phyloP scores from a whole-genome alignment of 2,329 filamentous ascomycete genomes.

The Raffaelea ambrosiae region DNA sequence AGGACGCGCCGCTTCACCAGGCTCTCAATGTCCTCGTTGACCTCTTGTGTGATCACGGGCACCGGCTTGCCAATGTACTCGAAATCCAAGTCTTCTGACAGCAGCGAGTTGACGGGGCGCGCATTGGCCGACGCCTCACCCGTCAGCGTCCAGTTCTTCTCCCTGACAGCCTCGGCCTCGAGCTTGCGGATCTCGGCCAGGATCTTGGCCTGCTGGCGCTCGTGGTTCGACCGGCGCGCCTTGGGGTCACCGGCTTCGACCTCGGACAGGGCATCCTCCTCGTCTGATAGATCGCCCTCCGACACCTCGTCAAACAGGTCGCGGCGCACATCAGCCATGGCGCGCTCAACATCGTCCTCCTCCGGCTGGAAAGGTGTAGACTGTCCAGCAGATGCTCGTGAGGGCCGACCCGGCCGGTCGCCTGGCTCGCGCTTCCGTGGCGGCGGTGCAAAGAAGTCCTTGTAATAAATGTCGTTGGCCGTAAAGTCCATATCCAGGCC shows the following conservation, averaged over 20 bases:
- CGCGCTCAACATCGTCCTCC: constrained; percentile 65
- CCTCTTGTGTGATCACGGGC: constrained; percentile 83
- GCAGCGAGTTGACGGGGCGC: constrained; percentile 80
- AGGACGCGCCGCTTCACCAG: constrained; percentile 92
- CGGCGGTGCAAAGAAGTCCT: constrained; percentile 88
- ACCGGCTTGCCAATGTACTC: constrained; percentile 92
- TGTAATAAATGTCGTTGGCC: constrained; percentile 83
- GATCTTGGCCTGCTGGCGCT: constrained; percentile 77
- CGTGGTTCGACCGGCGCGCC: constrained; percentile 73
- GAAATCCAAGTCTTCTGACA: constrained; percentile 93
- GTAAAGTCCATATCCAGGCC: constrained; percentile 40
- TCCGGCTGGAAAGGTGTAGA: constrained; percentile 32
- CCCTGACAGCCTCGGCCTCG: constrained; percentile 80
- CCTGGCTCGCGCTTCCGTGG: constrained; percentile 58
- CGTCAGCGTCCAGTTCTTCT: constrained; percentile 81
- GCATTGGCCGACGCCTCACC: constrained; percentile 80
- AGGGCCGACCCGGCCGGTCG: constrained; percentile 19
- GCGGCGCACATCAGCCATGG: constrained; percentile 73
- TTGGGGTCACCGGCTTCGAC: constrained; percentile 59
- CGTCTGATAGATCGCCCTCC: constrained; percentile 35
- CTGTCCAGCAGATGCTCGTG: constrained; percentile 1
- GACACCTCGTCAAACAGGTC: constrained; percentile 71
- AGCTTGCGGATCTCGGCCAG: constrained; percentile 85
- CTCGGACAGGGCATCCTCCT: constrained; percentile 42
- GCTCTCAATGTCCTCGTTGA: constrained; percentile 84